Percentiles rank a stretch among this genome's conserved stretches.
Conservation (phyloP, 2,329 filamentous ascomycete species). For the Elsinoe australis region DNA sequence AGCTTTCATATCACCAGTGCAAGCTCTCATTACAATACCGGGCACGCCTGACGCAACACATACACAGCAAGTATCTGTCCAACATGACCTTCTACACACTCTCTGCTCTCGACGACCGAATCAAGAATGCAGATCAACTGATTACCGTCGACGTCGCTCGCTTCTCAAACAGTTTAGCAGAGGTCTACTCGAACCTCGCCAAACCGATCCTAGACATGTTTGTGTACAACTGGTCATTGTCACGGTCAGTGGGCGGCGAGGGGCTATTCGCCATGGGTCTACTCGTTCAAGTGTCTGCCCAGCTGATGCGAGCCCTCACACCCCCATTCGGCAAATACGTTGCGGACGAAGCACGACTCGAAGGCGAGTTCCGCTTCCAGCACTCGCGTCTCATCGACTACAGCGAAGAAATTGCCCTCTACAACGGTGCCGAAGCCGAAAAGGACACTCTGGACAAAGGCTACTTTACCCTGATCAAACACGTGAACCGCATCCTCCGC, state of each 20-base stretch:
- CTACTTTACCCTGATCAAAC: conserved; percentile 98
- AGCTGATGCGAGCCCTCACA: conserved; percentile 86
- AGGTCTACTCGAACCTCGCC: conserved; percentile 91
- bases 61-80: conserved; percentile 93
- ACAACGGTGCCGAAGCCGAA: conserved; percentile 84
- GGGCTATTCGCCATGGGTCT: conserved; percentile 92
- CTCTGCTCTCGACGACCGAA: conserved; percentile 87
- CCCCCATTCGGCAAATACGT: conserved; percentile 97
- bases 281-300: conserved; percentile 85
- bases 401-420: conserved; percentile 88
- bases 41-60: conserved; percentile 83
- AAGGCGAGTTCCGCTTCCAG: conserved; percentile 93
- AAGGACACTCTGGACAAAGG: conserved; percentile 96
- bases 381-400: conserved; percentile 94
- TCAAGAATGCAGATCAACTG: conserved; percentile 96
- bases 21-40: conserved; percentile 89
- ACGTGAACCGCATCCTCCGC: conserved; percentile 91
- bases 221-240: conserved; percentile 92
- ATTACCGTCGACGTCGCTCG: conserved; percentile 95
- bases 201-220: conserved; percentile 93
- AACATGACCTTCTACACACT: conserved; percentile 97
- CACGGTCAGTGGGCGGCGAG: conserved; percentile 90
- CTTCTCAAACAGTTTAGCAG: conserved; percentile 89
- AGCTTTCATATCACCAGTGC: conserved; percentile 95
- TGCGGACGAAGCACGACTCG: conserved; percentile 85